Percentiles rank a stretch among this genome's conserved stretches.
Conservation (phyloP, 2,329 filamentous ascomycete species). For the Aspergillus candidus region DNA sequence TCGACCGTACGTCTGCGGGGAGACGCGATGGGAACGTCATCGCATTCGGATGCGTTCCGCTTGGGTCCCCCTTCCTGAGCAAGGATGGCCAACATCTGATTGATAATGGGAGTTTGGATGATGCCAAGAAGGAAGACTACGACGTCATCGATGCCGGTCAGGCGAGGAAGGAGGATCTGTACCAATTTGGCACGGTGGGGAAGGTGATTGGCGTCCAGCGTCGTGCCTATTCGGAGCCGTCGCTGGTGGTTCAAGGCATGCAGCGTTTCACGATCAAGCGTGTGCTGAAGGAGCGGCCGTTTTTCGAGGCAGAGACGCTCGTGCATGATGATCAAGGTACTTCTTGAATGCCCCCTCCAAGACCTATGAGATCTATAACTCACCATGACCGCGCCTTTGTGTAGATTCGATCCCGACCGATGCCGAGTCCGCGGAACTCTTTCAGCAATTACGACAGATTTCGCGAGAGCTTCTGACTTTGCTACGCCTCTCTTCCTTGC, state of each 20-base stretch:
- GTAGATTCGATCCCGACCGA: conserved; percentile 47
- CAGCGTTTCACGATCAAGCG: conserved; percentile 70
- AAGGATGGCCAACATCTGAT: conserved; percentile 70
- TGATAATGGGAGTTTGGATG: conserved; percentile 53
- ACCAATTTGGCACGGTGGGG: conserved; percentile 72
- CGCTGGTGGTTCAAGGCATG: conserved; percentile 78
- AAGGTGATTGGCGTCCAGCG: conserved; percentile 75
- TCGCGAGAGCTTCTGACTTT: conserved; percentile 82
- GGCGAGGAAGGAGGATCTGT: conserved; percentile 67
- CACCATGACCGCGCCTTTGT: not conserved
- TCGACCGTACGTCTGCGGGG: conserved; percentile 63
- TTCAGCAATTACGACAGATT: conserved; percentile 73
- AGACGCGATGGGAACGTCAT: conserved; percentile 62
- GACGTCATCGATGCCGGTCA: conserved; percentile 53
- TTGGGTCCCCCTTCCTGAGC: conserved; percentile 68
- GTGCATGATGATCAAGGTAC: conserved; percentile 64
- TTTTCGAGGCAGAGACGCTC: conserved; percentile 75
- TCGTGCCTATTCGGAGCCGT: conserved; percentile 67
- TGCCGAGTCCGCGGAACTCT: conserved; percentile 61
- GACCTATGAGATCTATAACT: not conserved
- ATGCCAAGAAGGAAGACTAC: conserved; percentile 38
- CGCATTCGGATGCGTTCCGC: conserved; percentile 79
- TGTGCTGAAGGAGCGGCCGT: conserved; percentile 70
- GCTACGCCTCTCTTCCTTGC: conserved; percentile 75
- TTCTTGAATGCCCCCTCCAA: no score